phyloP scores from a whole-genome alignment of 2,329 filamentous ascomycete genomes.

The Aspergillus alliaceus region DNA sequence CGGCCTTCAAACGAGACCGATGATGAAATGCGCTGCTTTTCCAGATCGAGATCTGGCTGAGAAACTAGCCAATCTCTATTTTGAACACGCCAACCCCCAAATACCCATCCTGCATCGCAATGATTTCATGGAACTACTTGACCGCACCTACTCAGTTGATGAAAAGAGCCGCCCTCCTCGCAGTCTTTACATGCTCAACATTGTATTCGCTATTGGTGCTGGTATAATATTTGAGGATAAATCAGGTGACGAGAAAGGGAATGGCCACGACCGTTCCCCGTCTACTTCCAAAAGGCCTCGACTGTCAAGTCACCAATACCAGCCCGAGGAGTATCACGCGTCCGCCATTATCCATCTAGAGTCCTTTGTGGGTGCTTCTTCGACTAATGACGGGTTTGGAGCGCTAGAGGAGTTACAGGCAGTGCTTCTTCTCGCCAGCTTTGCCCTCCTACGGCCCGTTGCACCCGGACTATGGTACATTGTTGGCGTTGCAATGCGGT shows the following conservation, averaged over 20 bases:
- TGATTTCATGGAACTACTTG: conserved; percentile 87
- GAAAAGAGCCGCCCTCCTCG: conserved; percentile 68
- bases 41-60: conserved; percentile 73
- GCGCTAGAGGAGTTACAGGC: conserved; percentile 90
- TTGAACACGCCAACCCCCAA: conserved; percentile 94
- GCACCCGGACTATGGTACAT: conserved; percentile 97
- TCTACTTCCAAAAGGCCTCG: conserved; percentile 51
- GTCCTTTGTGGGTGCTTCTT: conserved; percentile 71
- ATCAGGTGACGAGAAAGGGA: conserved; percentile 24
- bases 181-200: conserved; percentile 92
- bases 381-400: conserved; percentile 67
- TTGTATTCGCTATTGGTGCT: conserved; percentile 93
- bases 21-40: conserved; percentile 80
- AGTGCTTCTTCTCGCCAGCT: conserved; percentile 85
- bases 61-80: conserved; percentile 78
- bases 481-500: conserved; percentile 83
- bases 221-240: conserved; percentile 76
- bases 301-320: conserved; percentile 61
- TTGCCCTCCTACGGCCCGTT: conserved; percentile 86
- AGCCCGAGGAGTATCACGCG: conserved; percentile 94
- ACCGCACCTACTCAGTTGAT: conserved; percentile 72
- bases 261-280: conserved; percentile 24
- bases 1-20: conserved; percentile 87
- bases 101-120: conserved; percentile 87
- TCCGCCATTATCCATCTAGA: conserved; percentile 91